Evolutionary conservation across 2,329 filamentous ascomycete species (phyloP), one percentile per base, ranked within the genome.

Genomic region (Fusarium beomiforme): DNA sequence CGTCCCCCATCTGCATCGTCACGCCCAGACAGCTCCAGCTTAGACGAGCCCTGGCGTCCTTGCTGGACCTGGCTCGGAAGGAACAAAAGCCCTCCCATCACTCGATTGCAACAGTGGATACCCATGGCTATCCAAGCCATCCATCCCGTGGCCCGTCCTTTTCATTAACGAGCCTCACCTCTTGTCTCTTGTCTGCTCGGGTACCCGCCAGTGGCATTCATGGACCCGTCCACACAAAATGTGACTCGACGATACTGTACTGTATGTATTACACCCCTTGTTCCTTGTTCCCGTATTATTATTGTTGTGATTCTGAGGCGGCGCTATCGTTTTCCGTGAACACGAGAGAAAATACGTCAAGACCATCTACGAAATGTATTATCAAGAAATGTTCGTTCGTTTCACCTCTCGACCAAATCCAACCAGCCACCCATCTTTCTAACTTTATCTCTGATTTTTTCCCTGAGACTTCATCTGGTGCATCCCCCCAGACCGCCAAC

Each of bases 1-100:
- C 64, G 66, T 59, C 64, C 68, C 61, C 70, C 59, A 65, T 70
- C 69, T 56, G 49, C 62, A 71, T 70, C 70, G 46, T 65, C 69
- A 67, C 62, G 37, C 49, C 58, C 66, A 67, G 66, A 68, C 67
- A 56, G 54, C 57, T 47, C 59, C 49, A 33, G 49, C 47, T 55
- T 64, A 64, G 43, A 64, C 61, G 39, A 64, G 59, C 41, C 61
- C 47, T 64, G 42, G 26, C 10, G 39, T 33, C 59, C 59, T 51
- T 49, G 41, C 16, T 53, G 19, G 41, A 12, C 34, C 50, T 41
- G 19, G 34, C 50, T 41, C 33, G 21, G 7, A n/a, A 50, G 47
- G 31, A 36, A 36, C n/a, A 36, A 36, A 16, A 50, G 31, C 23
- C 46, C 47, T 53, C 65, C 69, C 59, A 66, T 54, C 58, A 51